A percentile compares a stretch with the other conserved stretches of the same genome.
Evolutionary conservation across 1,284 basidiomycete genomes (phyloP).

Genomic region (Leccinum proliferum): DNA sequence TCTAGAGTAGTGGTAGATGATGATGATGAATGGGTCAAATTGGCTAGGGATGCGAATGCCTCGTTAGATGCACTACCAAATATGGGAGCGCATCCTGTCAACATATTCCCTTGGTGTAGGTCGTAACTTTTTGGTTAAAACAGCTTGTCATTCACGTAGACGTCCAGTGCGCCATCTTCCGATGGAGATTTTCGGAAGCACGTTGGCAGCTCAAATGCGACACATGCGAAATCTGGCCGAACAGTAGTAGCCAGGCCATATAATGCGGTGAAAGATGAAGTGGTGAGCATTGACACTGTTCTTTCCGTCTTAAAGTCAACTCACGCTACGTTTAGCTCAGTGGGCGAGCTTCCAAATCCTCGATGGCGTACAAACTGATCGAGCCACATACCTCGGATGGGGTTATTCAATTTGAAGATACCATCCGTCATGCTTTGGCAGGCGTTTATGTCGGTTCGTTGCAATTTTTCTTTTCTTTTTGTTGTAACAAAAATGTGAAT

Average conservation of each 20-base stretch:
- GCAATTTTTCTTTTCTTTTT: background rate
- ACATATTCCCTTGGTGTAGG: background rate
- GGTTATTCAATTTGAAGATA: slow-evolving; percentile 2
- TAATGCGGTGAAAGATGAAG: slow-evolving; percentile 2
- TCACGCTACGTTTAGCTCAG: slow-evolving; percentile 1
- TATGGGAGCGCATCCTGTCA: slow-evolving; percentile 5
- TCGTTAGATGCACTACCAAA: slow-evolving; percentile 4
- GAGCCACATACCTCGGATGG: background rate
- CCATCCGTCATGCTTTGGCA: slow-evolving; percentile 6
- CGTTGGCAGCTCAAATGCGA: slow-evolving; percentile 5
- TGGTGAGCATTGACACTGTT: background rate
- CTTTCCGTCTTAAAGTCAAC: background rate
- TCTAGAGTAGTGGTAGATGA: slow-evolving; percentile 1
- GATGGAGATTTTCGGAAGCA: slow-evolving; percentile 2
- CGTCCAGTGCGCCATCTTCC: slow-evolving; percentile 3
- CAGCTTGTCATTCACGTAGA: background rate
- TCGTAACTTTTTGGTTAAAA: background rate
- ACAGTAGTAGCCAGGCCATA: slow-evolving; percentile 1
- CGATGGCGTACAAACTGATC: slow-evolving; percentile 6
- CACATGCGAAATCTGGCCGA: slow-evolving; percentile 4
- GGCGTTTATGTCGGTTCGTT: slow-evolving; percentile 5
- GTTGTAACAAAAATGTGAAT: background rate
- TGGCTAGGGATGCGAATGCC: slow-evolving; percentile 5
- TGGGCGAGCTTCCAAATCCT: slow-evolving; percentile 3
- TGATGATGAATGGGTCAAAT: slow-evolving; percentile 4